These are phyloP conservation scores for Puya raimondii DNA, from an alignment of 176 grass and related monocot species.

Conservation along the genomic window DNA sequence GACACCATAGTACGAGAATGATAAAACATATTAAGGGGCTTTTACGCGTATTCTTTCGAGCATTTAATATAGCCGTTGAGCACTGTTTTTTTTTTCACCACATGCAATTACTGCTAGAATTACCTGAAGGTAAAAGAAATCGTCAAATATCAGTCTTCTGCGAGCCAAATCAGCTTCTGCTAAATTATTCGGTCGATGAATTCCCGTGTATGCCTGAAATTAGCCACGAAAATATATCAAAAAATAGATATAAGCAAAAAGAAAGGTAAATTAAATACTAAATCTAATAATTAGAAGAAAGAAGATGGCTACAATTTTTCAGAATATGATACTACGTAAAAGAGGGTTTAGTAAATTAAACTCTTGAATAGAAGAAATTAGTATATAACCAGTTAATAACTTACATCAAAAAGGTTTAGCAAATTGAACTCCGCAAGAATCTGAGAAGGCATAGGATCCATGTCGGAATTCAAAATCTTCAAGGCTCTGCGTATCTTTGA, in stretches of 20 bases:
- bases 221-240: not conserved
- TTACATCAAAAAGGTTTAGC: conserved; percentile 76
- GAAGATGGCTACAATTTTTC: too few relatives aligned
- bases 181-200: conserved; percentile 65
- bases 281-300: not conserved
- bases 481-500: conserved; percentile 46
- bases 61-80: not conserved
- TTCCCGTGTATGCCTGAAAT: conserved; percentile 89
- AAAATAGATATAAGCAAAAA: not conserved
- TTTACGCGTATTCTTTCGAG: too few relatives aligned
- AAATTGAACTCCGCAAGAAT: conserved; percentile 83
- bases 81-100: not conserved
- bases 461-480: conserved; percentile 59
- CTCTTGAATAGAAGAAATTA: not conserved
- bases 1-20: not conserved
- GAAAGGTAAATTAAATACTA: conserved; percentile 7
- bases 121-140: conserved; percentile 99
- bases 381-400: conserved; percentile 19
- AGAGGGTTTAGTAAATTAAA: not conserved
- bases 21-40: too few relatives aligned
- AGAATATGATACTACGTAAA: not conserved
- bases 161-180: conserved; percentile 91
- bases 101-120: not conserved
- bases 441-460: conserved; percentile 81
- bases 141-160: conserved; percentile 91